Conservation (phyloP, 2,329 filamentous ascomycete genomes). For the Didymella arachidicola region DNA sequence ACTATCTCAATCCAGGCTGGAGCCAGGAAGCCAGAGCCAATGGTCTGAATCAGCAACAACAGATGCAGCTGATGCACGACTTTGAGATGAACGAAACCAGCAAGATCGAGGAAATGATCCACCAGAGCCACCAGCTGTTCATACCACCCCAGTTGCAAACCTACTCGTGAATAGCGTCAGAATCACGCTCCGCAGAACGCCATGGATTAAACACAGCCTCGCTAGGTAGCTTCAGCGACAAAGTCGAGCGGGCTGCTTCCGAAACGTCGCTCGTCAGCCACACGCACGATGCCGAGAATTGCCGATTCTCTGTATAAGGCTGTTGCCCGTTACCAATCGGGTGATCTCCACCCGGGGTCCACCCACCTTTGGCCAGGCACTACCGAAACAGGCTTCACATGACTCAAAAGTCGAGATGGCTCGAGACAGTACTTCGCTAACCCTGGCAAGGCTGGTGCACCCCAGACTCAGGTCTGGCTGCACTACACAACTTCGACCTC, state of each 20-base stretch:
- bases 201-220: background rate
- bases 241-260: constrained; percentile 1
- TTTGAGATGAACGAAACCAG: constrained; percentile 66
- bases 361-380: background rate
- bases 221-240: constrained; percentile 4
- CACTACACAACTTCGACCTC: background rate
- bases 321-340: constrained; percentile 1
- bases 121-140: constrained; percentile 51
- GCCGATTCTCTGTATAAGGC: constrained; percentile 1
- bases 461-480: background rate
- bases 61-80: constrained; percentile 81
- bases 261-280: constrained; percentile 6
- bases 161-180: constrained; percentile 30
- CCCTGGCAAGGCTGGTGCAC: background rate
- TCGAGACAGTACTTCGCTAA: background rate
- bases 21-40: constrained; percentile 52
- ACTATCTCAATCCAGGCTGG: constrained; percentile 66
- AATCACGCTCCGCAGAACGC: background rate
- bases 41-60: constrained; percentile 78
- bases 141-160: constrained; percentile 40
- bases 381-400: constrained; percentile 3
- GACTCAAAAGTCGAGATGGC: constrained; percentile 6
- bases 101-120: constrained; percentile 53
- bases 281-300: constrained; percentile 8
- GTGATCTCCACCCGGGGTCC: constrained; percentile 6